Base-by-base conservation (phyloP, 306 rosid genomes). In the Inga oerstediana region DNA sequence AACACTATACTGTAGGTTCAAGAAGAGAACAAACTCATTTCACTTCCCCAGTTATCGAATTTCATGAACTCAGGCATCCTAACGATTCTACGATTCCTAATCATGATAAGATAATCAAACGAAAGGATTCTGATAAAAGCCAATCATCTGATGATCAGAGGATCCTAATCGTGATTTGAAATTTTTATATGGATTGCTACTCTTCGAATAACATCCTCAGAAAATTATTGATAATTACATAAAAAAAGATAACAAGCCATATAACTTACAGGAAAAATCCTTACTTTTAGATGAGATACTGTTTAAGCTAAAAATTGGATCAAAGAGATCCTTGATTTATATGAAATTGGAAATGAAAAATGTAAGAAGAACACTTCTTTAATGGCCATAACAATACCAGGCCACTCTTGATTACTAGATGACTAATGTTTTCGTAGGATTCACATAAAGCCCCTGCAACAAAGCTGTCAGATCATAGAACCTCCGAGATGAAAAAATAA, bases 381-480 rank as follows among this genome's bases (percentile, higher is more conserved):
- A 22, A 72, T 7, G 39, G 7, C 12, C 76, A 27, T 22, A 3
- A 24, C n/a, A 72, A 24, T 45, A 45, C 20, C 13, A 43, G 32
- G 52, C 20, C 9, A 41, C 75, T 22, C 39, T 43, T 72, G 59
- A 46, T 72, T 46, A 46, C 76, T 72, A 46, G 39, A 67, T 19
- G 67, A 35, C 19, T 35, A 20, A 34, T 39, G 34, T 22, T 41
- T 34, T 10, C 8, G 46, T 80, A 80, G 77, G 81, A 49, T 74
- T 67, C 71, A 58, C 61, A 73, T 19, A 27, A 51, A 67, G 45
- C 32, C 46, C 64, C 37, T 45, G 75, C n/a, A 74, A 80, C 44
- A 30, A 72, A 45, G 20, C 56, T 44, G 13, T 13, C 22, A 51
- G n/a, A 46, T 15, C 32, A 70, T 15, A n/a, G n/a, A 75, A 75